Evolutionary conservation across 2,329 filamentous ascomycete genomes (phyloP).

Genomic region (Xylariaceae sp.): DNA sequence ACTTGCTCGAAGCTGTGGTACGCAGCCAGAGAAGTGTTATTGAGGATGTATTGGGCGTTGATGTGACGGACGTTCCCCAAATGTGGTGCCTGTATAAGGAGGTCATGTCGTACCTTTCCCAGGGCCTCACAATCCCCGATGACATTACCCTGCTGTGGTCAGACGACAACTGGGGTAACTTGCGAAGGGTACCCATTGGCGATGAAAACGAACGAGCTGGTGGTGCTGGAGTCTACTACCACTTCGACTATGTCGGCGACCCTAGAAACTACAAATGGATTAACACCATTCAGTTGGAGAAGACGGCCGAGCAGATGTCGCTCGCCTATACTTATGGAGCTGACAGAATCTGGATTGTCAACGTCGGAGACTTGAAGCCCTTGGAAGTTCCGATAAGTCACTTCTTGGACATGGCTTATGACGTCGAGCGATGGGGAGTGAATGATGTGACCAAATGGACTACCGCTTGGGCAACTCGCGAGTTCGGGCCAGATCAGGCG

Average conservation of each 20-base stretch:
- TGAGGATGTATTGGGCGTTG: constrained; percentile 48
- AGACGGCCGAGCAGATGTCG: constrained; percentile 61
- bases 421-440: constrained; percentile 52
- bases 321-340: constrained; percentile 54
- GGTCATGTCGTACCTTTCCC: constrained; percentile 63
- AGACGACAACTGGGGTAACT: constrained; percentile 59
- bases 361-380: constrained; percentile 60
- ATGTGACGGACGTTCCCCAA: constrained; percentile 54
- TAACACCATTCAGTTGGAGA: constrained; percentile 60
- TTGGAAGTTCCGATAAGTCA: constrained; percentile 60
- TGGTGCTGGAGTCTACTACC: constrained; percentile 56
- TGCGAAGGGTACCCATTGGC: constrained; percentile 50
- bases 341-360: constrained; percentile 58
- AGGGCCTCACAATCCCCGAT: constrained; percentile 55
- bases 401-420: constrained; percentile 64
- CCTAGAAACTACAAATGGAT: constrained; percentile 59
- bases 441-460: constrained; percentile 54
- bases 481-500: constrained; percentile 48
- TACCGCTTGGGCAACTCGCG: constrained; percentile 49
- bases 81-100: constrained; percentile 73
- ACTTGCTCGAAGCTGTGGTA: constrained; percentile 56
- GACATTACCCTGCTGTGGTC: constrained; percentile 59
- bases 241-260: constrained; percentile 51
- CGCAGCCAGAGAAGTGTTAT: constrained; percentile 55
- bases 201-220: constrained; percentile 49